Evolutionary conservation across 371 early-diverging fungal species (phyloP).

Genomic region (Mucor lusitanicus): DNA sequence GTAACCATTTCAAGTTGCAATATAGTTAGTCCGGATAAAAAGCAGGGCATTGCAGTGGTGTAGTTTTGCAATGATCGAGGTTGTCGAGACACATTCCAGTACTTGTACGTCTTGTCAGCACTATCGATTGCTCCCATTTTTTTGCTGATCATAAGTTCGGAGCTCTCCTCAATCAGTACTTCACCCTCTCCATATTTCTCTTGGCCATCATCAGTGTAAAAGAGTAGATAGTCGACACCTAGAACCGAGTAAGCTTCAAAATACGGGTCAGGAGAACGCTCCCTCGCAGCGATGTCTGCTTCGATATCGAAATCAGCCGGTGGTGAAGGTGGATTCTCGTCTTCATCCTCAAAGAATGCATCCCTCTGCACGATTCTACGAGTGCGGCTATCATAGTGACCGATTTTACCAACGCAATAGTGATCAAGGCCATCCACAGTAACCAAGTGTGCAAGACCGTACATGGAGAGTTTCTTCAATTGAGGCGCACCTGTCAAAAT

Average conservation of each 20-base stretch:
- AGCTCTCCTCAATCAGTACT: background rate
- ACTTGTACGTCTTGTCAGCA: background rate
- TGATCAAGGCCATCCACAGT: background rate
- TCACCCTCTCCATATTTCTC: background rate
- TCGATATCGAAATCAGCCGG: background rate
- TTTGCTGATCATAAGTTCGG: background rate
- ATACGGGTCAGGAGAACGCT: background rate
- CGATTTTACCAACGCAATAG: background rate
- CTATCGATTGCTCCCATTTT: background rate
- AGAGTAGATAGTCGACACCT: background rate
- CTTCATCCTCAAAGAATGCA: background rate
- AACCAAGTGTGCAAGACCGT: background rate
- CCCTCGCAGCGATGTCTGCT: background rate
- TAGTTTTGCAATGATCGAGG: background rate
- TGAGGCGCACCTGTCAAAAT: background rate
- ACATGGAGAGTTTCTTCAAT: background rate
- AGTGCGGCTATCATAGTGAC: background rate
- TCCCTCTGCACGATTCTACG: background rate
- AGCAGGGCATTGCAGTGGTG: background rate
- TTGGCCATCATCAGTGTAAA: background rate
- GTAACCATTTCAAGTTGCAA: background rate
- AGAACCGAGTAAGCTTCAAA: background rate
- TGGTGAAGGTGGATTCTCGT: background rate
- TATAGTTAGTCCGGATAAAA: background rate
- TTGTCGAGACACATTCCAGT: background rate